Evolutionary conservation across 768 basidiomycete species (phyloP), one percentile per base, ranked within the genome.

Genomic region (Tylopilus rubrobrunneus): DNA sequence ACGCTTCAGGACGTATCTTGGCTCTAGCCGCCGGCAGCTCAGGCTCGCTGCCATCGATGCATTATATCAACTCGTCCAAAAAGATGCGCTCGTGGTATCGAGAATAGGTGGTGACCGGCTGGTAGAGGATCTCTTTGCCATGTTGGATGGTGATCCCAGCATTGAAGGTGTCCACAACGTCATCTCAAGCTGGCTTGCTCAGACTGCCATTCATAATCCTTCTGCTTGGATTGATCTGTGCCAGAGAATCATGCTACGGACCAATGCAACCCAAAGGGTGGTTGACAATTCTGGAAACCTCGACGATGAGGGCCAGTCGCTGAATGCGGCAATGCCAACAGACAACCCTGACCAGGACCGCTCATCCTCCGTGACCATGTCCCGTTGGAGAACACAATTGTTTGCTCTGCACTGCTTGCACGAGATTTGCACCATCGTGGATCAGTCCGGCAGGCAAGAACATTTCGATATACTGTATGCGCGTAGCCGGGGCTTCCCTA

Each of bases 141-240:
- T 98, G 82, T 74, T 99, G 41, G 96, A 99, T 64, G 94, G 93
- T 60, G 93, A 97, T 65, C 87, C 94, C 0, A 89, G 87, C 3
- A 88, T 98, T 15, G 88, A 96, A 58, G 97, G 97, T 5, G 94
- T 98, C 23, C 79, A 90, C 29, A 88, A 92, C 57, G 93, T 98
- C 53, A 98, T 98, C 61, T 76, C 82, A 12, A 92, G 89, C 58
- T 99, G 97, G 97, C 76, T 98, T 7, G 84, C 89, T 57, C 97
- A 99, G 69, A 98, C 97, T 0, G 95, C 92, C 1, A 78, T 90
- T 19, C 83, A 90, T 52, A 91, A 94, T 56, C 96, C 97, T 0
- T 93, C 89, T 0, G 97, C 95, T 1, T 99, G 97, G 97, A 97
- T 99, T 52, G 94, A 95, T 65, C 78, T 98, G 1, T 98, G 96